A percentile compares a stretch with the other conserved stretches of the same genome.
Conservation (phyloP, 2,329 filamentous ascomycete species). For the Pyrenophora tritici-repentis region DNA sequence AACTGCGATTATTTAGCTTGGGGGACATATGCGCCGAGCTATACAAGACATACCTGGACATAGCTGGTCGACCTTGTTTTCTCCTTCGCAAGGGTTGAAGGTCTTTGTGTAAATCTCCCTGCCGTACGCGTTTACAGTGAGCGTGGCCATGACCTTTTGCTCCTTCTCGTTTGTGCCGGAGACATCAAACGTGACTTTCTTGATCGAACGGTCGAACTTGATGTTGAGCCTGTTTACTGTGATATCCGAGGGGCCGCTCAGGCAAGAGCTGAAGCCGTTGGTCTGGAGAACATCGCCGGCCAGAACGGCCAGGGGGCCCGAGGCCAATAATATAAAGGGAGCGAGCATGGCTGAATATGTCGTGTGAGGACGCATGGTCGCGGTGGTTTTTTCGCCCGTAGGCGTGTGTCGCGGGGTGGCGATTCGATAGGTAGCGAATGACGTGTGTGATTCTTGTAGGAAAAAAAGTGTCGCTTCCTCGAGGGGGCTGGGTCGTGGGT, state of each 20-base stretch:
- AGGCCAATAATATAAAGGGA: constrained; percentile 45
- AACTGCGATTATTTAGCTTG: constrained; percentile 56
- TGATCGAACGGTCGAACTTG: constrained; percentile 74
- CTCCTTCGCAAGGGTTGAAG: constrained; percentile 80
- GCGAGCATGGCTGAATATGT: constrained; percentile 47
- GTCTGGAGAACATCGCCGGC: constrained; percentile 78
- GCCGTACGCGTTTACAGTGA: constrained; percentile 85
- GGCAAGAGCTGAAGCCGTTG: constrained; percentile 77
- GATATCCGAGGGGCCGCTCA: constrained; percentile 61
- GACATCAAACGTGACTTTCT: constrained; percentile 79
- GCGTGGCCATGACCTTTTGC: constrained; percentile 78
- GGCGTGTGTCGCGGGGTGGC: constrained; percentile 27
- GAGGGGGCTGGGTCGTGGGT: not conserved
- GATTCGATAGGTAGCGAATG: constrained; percentile 18
- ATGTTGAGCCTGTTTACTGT: constrained; percentile 76
- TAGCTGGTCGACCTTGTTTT: constrained; percentile 70
- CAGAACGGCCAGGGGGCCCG: constrained; percentile 56
- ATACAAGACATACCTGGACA: constrained; percentile 71
- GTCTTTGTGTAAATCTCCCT: constrained; percentile 74
- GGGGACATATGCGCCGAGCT: not conserved
- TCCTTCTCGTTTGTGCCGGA: constrained; percentile 72
- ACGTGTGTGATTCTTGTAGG: constrained; percentile 6
- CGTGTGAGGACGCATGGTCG: constrained; percentile 41
- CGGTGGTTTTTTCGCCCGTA: constrained; percentile 31
- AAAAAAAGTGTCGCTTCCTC: not conserved